phyloP scores from a whole-genome alignment of 2,329 filamentous ascomycete genomes.

The Aspergillus thermomutatus region DNA sequence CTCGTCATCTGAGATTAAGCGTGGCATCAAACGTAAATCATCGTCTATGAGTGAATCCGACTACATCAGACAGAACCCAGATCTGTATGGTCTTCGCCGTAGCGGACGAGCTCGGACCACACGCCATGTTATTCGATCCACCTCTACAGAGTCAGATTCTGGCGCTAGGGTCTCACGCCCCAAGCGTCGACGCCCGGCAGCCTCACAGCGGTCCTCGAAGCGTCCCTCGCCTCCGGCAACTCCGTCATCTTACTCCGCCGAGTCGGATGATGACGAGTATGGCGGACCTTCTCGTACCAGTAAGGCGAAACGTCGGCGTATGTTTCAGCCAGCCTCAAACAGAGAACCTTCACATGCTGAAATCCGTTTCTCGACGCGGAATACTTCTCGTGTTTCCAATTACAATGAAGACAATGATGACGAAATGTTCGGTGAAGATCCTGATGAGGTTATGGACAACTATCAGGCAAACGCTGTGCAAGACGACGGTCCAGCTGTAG shows the following conservation, averaged over 20 bases:
- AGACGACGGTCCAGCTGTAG: slow-evolving; percentile 80
- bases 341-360: slow-evolving; percentile 67
- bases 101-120: slow-evolving; percentile 69
- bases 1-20: slow-evolving; percentile 67
- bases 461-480: slow-evolving; percentile 68
- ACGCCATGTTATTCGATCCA: slow-evolving; percentile 62
- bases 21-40: slow-evolving; percentile 71
- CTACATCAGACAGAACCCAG: slow-evolving; percentile 85
- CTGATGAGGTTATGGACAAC: slow-evolving; percentile 62
- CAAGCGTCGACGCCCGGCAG: slow-evolving; percentile 51
- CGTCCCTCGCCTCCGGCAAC: slow-evolving; percentile 45
- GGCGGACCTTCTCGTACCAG: slow-evolving; percentile 68
- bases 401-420: slow-evolving; percentile 66
- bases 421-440: slow-evolving; percentile 50
- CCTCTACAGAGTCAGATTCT: slow-evolving; percentile 62
- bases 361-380: slow-evolving; percentile 86
- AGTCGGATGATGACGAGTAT: slow-evolving; percentile 67
- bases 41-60: slow-evolving; percentile 68
- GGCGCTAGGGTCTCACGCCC: slow-evolving; percentile 57
- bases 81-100: slow-evolving; percentile 88
- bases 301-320: slow-evolving; percentile 73
- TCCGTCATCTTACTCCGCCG: slow-evolving; percentile 66
- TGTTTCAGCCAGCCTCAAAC: slow-evolving; percentile 62
- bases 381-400: slow-evolving; percentile 70
- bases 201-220: slow-evolving; percentile 50